Evolutionary conservation across 768 basidiomycete genomes (phyloP), one percentile per base, ranked within the genome.

Genomic region (Melanogaster broomeanus): DNA sequence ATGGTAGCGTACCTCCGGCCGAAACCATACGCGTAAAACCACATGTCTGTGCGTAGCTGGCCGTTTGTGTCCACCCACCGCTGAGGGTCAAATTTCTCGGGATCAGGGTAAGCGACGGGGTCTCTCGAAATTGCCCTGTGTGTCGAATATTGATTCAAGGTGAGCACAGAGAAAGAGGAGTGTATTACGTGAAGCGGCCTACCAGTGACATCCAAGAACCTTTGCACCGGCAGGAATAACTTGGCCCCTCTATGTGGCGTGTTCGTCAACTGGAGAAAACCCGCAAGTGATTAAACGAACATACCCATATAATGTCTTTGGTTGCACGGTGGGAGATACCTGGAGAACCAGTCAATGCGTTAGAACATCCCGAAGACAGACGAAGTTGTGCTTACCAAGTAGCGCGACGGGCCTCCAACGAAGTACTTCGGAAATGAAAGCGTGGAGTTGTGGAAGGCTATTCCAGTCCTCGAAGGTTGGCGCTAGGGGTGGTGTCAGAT

Each of bases 21-120:
- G 55, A 81, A 83, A 2, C 83, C 82, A 50, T 81, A 85, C 3
- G 74, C 53, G 54, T 74, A 84, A 8, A 68, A 68, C 45, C 72
- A 74, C 2, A 82, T 52, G 48, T 81, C 79, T 2, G 77, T 73
- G 25, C 73, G 71, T 0, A 85, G 39, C 27, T 65, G 70, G 2
- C 78, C 79, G 2, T 78, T 63, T 16, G 45, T 16, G 27, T 63
- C 54, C 12, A 84, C 47, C 83, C 84, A 87, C 18, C 84, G 70
- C 54, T 78, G 75, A 9, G 83, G 83, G 35, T 81, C 65, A 56
- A 85, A 86, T 9, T 31, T 56, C 44, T 85, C 82, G 0, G 84
- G 82, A 43, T 85, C 74, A 0, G 79, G 78, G 67, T 83, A 85
- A 13, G 73, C 69, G 8, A 57, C 58, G 0, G 84, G 83, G 53